These are phyloP conservation scores for Yamadazyma diddensiae DNA, from an alignment of 1,139 yeast genomes.

Conservation along the genomic window DNA sequence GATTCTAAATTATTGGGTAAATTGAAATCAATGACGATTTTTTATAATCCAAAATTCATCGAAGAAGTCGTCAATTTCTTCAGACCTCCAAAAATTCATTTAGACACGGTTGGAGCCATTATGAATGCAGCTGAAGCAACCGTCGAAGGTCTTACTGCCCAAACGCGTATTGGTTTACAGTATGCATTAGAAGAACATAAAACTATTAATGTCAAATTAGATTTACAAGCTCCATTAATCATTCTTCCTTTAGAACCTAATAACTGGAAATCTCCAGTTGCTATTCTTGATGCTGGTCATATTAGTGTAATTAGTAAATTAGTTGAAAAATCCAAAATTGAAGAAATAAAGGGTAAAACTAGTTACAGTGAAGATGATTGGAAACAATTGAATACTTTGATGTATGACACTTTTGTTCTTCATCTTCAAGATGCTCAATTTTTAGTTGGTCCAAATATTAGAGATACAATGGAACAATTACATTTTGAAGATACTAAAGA, in stretches of 20 bases:
- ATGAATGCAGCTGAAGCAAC: conserved; percentile 96
- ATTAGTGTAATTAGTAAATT: conserved; percentile 79
- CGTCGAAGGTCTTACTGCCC: conserved; percentile 84
- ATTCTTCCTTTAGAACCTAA: conserved; percentile 84
- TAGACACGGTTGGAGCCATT: conserved; percentile 87
- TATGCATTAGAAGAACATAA: conserved; percentile 94
- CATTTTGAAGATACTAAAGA: conserved; percentile 41
- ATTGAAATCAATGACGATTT: conserved; percentile 83
- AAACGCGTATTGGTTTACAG: conserved; percentile 89
- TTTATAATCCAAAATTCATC: conserved; percentile 78
- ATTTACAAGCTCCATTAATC: conserved; percentile 89
- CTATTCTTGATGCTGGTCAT: conserved; percentile 94
- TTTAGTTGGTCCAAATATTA: conserved; percentile 78
- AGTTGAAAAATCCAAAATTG: conserved; percentile 67
- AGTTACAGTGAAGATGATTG: conserved; percentile 74
- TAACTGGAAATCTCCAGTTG: conserved; percentile 82
- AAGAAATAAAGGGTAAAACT: conserved; percentile 67
- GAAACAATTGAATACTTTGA: conserved; percentile 63
- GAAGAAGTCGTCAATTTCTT: conserved; percentile 75
- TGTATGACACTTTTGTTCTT: conserved; percentile 86
- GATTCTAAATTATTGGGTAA: conserved; percentile 75
- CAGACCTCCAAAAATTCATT: conserved; percentile 80
- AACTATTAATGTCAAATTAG: conserved; percentile 79
- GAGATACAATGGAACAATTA: conserved; percentile 70
- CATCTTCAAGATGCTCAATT: conserved; percentile 84